A percentile compares a stretch with the other conserved stretches of the same genome.
phyloP scores from a whole-genome alignment of 495 filamentous ascomycete species.

The Corynascus novoguineensis region DNA sequence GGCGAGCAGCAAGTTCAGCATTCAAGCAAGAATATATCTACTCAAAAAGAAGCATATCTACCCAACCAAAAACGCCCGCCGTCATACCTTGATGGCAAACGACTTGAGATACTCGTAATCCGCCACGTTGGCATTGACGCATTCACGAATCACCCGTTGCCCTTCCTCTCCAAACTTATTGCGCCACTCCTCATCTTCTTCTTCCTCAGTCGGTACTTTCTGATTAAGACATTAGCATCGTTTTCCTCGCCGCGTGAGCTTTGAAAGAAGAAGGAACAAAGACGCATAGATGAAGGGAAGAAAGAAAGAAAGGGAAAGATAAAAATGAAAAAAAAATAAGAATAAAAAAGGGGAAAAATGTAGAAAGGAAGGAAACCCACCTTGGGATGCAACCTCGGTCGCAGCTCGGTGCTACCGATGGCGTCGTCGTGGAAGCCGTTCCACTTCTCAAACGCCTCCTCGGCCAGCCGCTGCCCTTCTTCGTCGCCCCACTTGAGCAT shows the following conservation, averaged over 20 bases:
- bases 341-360: background rate
- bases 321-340: background rate
- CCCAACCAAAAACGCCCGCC: background rate
- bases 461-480: constrained; percentile 58
- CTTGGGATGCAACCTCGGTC: constrained; percentile 52
- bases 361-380: constrained; percentile 52
- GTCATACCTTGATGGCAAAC: constrained; percentile 61
- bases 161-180: constrained; percentile 76
- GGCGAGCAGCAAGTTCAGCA: background rate
- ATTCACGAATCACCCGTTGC: constrained; percentile 66
- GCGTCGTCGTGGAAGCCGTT: constrained; percentile 94
- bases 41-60: too few relatives aligned
- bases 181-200: constrained; percentile 72
- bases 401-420: constrained; percentile 68
- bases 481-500: constrained; percentile 78
- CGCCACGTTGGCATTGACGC: constrained; percentile 70
- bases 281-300: background rate
- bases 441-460: constrained; percentile 86
- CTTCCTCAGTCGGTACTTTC: constrained; percentile 44
- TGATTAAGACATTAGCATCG: constrained; percentile 11
- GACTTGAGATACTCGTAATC: constrained; percentile 90
- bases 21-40: background rate
- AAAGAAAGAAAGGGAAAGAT: constrained; percentile 16
- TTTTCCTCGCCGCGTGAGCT: background rate
- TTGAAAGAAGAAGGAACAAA: background rate